Evolutionary conservation across 257 asterid species (phyloP).

Genomic region (Solanum dulcamara): DNA sequence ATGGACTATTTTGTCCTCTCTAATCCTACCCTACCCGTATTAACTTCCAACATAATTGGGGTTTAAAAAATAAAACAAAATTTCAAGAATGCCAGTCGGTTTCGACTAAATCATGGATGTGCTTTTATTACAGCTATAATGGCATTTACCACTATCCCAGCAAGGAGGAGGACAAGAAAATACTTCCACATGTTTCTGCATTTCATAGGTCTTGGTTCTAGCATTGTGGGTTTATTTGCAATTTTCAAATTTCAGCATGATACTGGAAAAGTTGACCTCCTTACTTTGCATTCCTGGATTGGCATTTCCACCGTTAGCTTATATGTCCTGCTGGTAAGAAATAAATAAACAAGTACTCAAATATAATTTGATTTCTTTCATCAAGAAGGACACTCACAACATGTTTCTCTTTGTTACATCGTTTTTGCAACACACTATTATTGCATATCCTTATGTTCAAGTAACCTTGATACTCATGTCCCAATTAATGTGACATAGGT

Average conservation of each 20-base stretch:
- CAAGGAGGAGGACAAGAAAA: background rate
- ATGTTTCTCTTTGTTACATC: too few species aligned
- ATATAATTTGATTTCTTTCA: too few species aligned
- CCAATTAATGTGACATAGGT: too few species aligned
- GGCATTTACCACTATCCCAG: background rate
- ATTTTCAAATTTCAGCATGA: background rate
- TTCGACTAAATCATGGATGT: background rate
- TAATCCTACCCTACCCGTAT: background rate
- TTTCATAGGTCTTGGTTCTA: background rate
- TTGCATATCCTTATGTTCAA: too few species aligned
- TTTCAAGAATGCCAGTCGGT: background rate
- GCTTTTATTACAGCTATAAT: background rate
- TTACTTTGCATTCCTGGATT: slow-evolving; percentile 1
- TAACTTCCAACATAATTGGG: background rate
- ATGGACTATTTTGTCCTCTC: background rate
- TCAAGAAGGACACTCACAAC: too few species aligned
- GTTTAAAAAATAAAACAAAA: background rate
- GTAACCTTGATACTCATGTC: too few species aligned
- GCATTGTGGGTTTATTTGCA: background rate
- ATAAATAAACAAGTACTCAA: too few species aligned
- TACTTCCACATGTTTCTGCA: background rate
- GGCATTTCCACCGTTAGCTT: background rate
- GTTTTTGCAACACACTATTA: too few species aligned
- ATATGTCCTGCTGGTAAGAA: background rate
- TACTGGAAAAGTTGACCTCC: background rate